phyloP scores from a whole-genome alignment of 305 asterid species.

The Fraxinus platypoda region DNA sequence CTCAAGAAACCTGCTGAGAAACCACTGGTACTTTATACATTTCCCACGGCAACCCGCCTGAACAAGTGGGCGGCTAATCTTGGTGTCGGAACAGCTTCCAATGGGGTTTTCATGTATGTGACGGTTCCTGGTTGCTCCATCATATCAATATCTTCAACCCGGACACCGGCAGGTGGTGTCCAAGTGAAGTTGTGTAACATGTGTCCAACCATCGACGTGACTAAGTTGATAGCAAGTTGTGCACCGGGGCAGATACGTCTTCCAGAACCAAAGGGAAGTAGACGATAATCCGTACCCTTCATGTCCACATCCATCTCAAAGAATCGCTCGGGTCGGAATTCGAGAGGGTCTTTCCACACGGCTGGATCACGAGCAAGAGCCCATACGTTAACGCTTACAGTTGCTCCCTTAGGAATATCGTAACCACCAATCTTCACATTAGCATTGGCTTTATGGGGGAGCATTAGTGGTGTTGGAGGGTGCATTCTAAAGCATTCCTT shows the following conservation, averaged over 20 bases:
- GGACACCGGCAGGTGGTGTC: conserved; percentile 41
- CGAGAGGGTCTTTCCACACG: conserved; percentile 35
- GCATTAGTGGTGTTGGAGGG: conserved; percentile 42
- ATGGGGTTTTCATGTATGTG: conserved; percentile 59
- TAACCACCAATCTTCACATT: conserved; percentile 33
- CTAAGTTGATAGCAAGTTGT: conserved; percentile 58
- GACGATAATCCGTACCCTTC: conserved; percentile 64
- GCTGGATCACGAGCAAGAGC: conserved; percentile 39
- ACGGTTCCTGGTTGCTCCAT: conserved; percentile 67
- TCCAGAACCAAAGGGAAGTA: conserved; percentile 69
- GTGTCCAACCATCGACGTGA: conserved; percentile 62
- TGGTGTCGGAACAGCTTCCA: conserved; percentile 48
- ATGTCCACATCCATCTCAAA: conserved; percentile 36
- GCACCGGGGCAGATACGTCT: conserved; percentile 73
- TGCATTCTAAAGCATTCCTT: conserved; percentile 38
- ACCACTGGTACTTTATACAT: conserved; percentile 22
- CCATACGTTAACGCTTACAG: conserved; percentile 37
- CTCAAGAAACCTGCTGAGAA: not conserved
- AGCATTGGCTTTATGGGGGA: conserved; percentile 38
- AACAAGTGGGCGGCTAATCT: conserved; percentile 47
- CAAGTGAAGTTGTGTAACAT: conserved; percentile 57
- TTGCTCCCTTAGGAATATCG: conserved; percentile 35
- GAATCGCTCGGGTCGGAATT: conserved; percentile 37
- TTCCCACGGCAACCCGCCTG: conserved; percentile 52
- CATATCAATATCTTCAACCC: conserved; percentile 57